Base-by-base conservation (phyloP, 768 basidiomycete species). In the Leucocoprinus birnbaumii region DNA sequence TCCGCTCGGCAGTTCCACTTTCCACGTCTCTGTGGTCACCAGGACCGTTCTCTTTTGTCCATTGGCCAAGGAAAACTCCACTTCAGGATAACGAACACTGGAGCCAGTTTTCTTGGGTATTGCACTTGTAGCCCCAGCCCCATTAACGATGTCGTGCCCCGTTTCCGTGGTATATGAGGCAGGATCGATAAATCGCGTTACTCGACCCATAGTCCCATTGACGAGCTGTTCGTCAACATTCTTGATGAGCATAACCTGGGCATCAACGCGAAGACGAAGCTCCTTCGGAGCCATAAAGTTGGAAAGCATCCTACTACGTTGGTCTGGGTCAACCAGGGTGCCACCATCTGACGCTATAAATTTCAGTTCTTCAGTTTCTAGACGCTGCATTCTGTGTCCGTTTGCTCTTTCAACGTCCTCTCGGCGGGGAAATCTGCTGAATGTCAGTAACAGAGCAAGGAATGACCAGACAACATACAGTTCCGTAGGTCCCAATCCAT, bases 211-310 rank as follows among this genome's bases (percentile, higher is more conserved):
- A 53, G 86, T 92, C 1, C 97, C 97, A 63, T 99, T 99, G 43
- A 98, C 97, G 7, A 98, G 80, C 2, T 77, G 81, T 4, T 94
- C 93, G 61, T 95, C 91, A 50, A 88, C 73, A 65, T 98, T 98
- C 75, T 98, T 98, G 70, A 94, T 91, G 27, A 97, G 78, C 94
- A 97, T 98, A 38, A 92, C 90, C 69, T 98, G 96, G 6, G 91
- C 87, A 53, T 87, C 86, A 24, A 86, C 63, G 45, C 91, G 89
- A 26, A 99, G 78, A 0, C 66, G 63, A n/a, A 99, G 79, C 5
- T 55, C 62, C 53, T 76, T 68, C 1, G 91, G 87, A 0, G 94
- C 94, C 89, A 99, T 95, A 64, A 96, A 91, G 67, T 97, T 98
- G 4, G 79, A 72, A 3, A 98, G 84, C 69, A 93, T 76, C 66